Conservation (phyloP, 768 basidiomycete genomes). For the Rhodotorula babjevae region DNA sequence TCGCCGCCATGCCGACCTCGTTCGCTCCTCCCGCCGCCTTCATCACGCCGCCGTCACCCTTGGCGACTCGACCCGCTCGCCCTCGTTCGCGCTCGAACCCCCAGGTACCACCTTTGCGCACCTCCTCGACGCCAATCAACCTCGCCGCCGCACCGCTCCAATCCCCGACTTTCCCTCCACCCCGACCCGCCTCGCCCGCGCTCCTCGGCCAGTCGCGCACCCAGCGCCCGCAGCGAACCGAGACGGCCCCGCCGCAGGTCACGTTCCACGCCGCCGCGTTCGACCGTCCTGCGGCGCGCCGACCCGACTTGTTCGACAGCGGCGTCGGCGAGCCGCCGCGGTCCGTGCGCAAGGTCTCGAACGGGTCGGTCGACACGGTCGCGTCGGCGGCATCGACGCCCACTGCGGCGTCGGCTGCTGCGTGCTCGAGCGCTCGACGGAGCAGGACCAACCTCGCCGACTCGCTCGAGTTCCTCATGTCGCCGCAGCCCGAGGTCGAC, state of each 20-base stretch:
- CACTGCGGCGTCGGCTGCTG: not conserved
- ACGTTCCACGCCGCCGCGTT: slow-evolving; percentile 25
- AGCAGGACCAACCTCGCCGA: slow-evolving; percentile 7
- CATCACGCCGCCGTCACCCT: not conserved
- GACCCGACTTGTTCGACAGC: not conserved
- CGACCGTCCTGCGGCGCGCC: not conserved
- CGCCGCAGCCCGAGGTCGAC: slow-evolving; percentile 56
- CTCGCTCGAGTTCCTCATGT: slow-evolving; percentile 73
- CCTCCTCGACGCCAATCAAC: not conserved
- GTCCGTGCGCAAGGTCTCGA: slow-evolving; percentile 8
- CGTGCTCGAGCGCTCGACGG: not conserved
- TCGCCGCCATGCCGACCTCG: slow-evolving; percentile 52
- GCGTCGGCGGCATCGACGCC: not conserved
- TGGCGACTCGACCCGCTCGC: not conserved
- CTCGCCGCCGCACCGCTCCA: not conserved
- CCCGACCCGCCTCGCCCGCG: slow-evolving; percentile 2
- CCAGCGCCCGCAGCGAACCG: slow-evolving; percentile 17
- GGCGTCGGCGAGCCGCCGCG: not conserved
- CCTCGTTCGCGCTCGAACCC: slow-evolving; percentile 12
- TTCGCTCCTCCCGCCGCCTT: not conserved
- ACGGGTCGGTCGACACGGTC: slow-evolving; percentile 21
- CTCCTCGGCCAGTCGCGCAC: not conserved
- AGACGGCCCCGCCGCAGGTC: slow-evolving; percentile 33
- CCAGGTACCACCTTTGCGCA: not conserved
- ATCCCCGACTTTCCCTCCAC: not conserved